Evolutionary conservation across 139 green algal species (phyloP), one percentile per base, ranked within the genome.

Genomic region (Microglena sp.): DNA sequence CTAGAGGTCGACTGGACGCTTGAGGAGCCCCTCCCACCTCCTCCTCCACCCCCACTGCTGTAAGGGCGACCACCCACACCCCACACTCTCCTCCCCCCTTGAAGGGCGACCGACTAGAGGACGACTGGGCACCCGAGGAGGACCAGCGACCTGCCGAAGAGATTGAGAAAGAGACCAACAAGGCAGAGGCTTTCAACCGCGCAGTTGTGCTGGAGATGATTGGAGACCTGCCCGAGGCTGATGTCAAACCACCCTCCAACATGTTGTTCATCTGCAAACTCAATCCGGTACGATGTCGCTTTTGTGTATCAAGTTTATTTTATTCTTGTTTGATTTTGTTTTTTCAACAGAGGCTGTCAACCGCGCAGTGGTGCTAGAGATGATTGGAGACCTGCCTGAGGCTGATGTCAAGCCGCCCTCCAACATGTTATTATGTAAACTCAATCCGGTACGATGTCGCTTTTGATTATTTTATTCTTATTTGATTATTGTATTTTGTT

Each of bases 201-300:
- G 93, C 92, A 3, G 89, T 97, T 22, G 88, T 99, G 36, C 78
- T 99, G 55, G 94, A 99, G 77, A 98, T 99, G 94, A 91, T 98
- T 68, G 92, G 89, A 6, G 74, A 81, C 66, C 56, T 81, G 64
- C 74, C 74, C 18, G 74, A 81, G 34, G 74, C 74, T 18, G 94
- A 98, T 29, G 91, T 84, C 29, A 90, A 88, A 72, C 92, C 94
- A 7, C 93, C 92, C 1, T 74, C 85, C 62, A 94, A 96, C 77
- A 87, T 96, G 79, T 77, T 99, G 2, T 0, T n/a, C n/a, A n/a
- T n/a, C n/a, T 98, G 94, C 86, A 97, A 97, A 77, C 83, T 99
- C 27, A 99, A 99, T 72, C 89, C 89, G 2, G 80, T 82, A 0
- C n/a, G n/a, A n/a, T n/a, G n/a, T n/a, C n/a, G n/a, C n/a, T n/a